phyloP scores from a whole-genome alignment of 257 asterid species.

The Leonotis leonurus region DNA sequence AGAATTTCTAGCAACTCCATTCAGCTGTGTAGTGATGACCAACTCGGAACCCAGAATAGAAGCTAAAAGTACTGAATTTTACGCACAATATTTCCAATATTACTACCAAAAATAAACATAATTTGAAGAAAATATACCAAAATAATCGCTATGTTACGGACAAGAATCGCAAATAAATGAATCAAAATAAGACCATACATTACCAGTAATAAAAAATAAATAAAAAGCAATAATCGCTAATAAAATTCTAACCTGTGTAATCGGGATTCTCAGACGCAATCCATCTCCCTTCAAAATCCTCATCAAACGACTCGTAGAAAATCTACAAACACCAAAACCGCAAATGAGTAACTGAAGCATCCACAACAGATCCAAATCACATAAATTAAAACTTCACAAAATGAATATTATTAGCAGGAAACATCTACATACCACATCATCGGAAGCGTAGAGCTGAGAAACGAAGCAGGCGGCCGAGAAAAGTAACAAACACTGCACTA shows the following conservation, averaged over 20 bases:
- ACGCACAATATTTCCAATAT: background rate
- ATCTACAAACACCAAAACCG: conserved; percentile 33
- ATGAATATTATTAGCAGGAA: background rate
- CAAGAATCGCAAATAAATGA: too few relatives aligned
- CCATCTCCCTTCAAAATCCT: conserved; percentile 75
- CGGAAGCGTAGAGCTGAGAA: conserved; percentile 64
- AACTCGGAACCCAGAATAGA: background rate
- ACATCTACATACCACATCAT: conserved; percentile 45
- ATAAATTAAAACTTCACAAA: background rate
- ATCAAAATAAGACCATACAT: background rate
- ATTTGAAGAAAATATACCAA: background rate
- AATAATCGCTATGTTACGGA: background rate
- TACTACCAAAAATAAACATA: background rate
- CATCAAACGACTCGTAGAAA: conserved; percentile 83
- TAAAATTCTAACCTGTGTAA: conserved; percentile 43
- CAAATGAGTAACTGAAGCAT: background rate
- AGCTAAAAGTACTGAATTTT: background rate
- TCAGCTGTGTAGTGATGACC: background rate
- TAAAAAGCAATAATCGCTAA: background rate
- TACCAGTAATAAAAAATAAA: background rate
- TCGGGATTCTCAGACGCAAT: conserved; percentile 64
- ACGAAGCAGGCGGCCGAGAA: conserved; percentile 46
- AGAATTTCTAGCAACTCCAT: background rate
- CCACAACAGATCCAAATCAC: conserved; percentile 4
- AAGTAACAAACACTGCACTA: conserved; percentile 38